Evolutionary conservation across 169 alveolate species (phyloP).

Genomic region (Plasmodium malariae): DNA sequence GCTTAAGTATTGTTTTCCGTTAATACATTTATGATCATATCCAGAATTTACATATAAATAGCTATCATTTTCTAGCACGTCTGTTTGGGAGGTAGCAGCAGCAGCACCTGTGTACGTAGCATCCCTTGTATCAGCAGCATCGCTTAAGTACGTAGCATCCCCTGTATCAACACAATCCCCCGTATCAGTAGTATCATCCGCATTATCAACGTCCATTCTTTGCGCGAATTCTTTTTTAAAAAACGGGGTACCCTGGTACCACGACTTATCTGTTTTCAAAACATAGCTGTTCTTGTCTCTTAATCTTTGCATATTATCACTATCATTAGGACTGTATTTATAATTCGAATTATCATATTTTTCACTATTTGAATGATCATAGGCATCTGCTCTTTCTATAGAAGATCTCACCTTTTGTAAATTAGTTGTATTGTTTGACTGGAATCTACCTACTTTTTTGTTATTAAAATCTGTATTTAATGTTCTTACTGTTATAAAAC

Average conservation of each 20-base stretch:
- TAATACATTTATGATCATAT: background rate
- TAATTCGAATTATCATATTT: too few species aligned
- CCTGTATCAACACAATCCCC: too few species aligned
- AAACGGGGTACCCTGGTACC: background rate
- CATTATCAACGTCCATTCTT: background rate
- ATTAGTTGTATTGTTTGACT: background rate
- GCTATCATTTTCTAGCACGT: too few species aligned
- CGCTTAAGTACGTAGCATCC: too few species aligned
- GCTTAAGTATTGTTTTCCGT: conserved; percentile 37
- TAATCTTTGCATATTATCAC: background rate
- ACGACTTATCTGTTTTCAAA: background rate
- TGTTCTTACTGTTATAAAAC: background rate
- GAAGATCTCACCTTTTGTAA: background rate
- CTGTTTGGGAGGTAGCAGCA: too few species aligned
- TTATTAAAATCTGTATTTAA: background rate
- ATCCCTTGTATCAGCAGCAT: too few species aligned
- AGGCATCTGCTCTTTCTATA: background rate
- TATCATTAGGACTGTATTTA: too few species aligned
- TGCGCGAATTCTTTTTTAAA: background rate
- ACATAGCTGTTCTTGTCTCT: background rate
- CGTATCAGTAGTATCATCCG: too few species aligned
- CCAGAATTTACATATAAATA: too few species aligned
- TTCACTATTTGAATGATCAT: too few species aligned
- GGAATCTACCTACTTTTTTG: background rate
- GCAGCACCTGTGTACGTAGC: too few species aligned